These are phyloP conservation scores for Calocera cornea DNA, from an alignment of 768 basidiomycete species.

Conservation along the genomic window DNA sequence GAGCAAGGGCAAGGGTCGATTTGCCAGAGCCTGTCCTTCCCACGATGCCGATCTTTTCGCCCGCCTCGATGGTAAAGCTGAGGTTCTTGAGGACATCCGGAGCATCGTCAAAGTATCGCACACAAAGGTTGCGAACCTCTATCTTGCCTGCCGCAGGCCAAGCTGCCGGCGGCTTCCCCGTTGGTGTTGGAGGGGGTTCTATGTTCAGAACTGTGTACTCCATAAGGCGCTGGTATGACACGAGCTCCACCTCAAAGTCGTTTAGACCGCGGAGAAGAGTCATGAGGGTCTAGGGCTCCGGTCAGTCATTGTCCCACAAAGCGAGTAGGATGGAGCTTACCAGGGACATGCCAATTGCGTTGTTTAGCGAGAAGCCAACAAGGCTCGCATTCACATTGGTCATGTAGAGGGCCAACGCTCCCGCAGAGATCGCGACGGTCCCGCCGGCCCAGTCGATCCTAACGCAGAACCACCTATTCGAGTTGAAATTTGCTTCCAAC, in stretches of 20 bases:
- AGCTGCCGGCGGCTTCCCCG: not conserved
- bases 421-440: not conserved
- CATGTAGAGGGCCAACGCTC: not conserved
- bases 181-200: not conserved
- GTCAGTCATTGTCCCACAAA: not conserved
- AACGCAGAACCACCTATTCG: not conserved
- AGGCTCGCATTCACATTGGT: not conserved
- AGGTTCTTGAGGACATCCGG: not conserved
- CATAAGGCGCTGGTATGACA: not conserved
- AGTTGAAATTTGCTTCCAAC: not conserved
- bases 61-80: not conserved
- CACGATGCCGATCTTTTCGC: slow-evolving; percentile 9
- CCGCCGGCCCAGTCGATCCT: not conserved
- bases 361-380: not conserved
- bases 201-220: not conserved
- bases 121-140: not conserved
- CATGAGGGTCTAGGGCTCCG: not conserved
- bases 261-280: not conserved
- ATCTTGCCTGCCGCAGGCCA: not conserved
- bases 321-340: not conserved
- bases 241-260: not conserved
- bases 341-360: not conserved
- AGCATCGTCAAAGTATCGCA: not conserved
- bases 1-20: slow-evolving; percentile 1
- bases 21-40: slow-evolving; percentile 6